phyloP scores from a whole-genome alignment of 768 basidiomycete genomes.

The Suillus placidus region DNA sequence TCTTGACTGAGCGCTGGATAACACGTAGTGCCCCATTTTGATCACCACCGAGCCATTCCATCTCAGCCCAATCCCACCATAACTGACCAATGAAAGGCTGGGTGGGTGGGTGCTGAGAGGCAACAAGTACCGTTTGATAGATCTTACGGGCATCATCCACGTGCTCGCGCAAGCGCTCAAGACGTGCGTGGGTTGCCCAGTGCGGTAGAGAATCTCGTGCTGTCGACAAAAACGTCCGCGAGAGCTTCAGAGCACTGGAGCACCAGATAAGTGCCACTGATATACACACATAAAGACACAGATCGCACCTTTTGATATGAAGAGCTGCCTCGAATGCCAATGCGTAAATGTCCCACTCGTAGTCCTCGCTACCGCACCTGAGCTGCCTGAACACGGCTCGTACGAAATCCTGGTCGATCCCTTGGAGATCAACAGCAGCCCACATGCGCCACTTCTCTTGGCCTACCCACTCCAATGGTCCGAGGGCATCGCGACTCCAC shows the following conservation, averaged over 20 bases:
- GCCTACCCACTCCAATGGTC: conserved; percentile 52
- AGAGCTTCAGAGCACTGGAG: conserved; percentile 67
- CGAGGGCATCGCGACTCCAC: conserved; percentile 60
- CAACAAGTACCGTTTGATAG: conserved; percentile 66
- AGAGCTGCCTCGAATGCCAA: conserved; percentile 69
- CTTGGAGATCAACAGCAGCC: conserved; percentile 51
- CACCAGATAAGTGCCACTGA: conserved; percentile 14
- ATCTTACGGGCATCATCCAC: conserved; percentile 75
- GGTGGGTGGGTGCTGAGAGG: conserved; percentile 41
- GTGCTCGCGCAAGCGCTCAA: conserved; percentile 68
- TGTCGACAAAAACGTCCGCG: conserved; percentile 60
- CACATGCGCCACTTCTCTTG: conserved; percentile 43
- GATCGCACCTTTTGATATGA: conserved; percentile 57
- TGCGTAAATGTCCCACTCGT: conserved; percentile 65
- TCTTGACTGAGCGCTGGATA: conserved; percentile 54
- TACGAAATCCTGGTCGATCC: conserved; percentile 52
- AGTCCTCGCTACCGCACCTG: conserved; percentile 48
- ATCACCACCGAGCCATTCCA: conserved; percentile 72
- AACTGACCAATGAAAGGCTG: conserved; percentile 46
- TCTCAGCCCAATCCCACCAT: conserved; percentile 86
- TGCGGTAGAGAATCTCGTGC: conserved; percentile 59
- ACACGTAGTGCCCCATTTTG: conserved; percentile 54
- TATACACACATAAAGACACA: not conserved
- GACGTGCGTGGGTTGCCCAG: conserved; percentile 78
- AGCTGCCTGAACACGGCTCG: conserved; percentile 63